Evolutionary conservation across 2,329 filamentous ascomycete genomes (phyloP), one percentile per base, ranked within the genome.

Genomic region (Alternaria panax): DNA sequence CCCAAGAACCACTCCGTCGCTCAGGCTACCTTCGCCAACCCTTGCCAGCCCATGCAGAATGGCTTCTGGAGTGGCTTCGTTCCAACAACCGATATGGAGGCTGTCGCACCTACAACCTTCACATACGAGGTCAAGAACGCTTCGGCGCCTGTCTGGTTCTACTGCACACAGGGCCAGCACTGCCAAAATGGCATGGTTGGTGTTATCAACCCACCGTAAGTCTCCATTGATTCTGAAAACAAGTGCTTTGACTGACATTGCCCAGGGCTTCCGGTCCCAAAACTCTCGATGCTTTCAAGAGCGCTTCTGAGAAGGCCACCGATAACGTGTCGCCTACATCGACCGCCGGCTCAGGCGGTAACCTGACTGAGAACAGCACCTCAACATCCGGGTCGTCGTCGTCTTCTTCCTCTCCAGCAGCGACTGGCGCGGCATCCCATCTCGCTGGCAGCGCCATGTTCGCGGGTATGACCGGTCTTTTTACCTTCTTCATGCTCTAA

Each of bases 101-200:
- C 60, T 12, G 72, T 67, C 11, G 66, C 74, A 12, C 58, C 65
- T 41, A 66, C 55, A 46, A 72, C 70, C 7, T 80, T 75, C 67
- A 70, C 66, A 45, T 69, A 74, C 59, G 68, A 67, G 14, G 74
- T 80, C 57, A 75, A 51, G 12, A 76, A 79, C 46, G 74, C 71
- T 38, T 75, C 75, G 14, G 62, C 68, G 14, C 78, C 78, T n/a
- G 66, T 78, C 60, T 78, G 76, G 73, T 77, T 76, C 69, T 80
- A 80, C 71, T 80, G 78, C 71, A 70, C 74, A n/a, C 76, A 77
- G 54, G 75, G 64, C 50, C 55, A 64, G 64, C 78, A 80, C 59
- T 80, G 78, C 69, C 73, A 78, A 59, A 54, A 36, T 38, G 77
- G 77, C 51, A 79, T 79, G 78, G 78, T 78, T 28, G 76, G 75